Evolutionary conservation across 257 asterid species (phyloP), one percentile per base, ranked within the genome.

Genomic region (Penstemon eatonii): DNA sequence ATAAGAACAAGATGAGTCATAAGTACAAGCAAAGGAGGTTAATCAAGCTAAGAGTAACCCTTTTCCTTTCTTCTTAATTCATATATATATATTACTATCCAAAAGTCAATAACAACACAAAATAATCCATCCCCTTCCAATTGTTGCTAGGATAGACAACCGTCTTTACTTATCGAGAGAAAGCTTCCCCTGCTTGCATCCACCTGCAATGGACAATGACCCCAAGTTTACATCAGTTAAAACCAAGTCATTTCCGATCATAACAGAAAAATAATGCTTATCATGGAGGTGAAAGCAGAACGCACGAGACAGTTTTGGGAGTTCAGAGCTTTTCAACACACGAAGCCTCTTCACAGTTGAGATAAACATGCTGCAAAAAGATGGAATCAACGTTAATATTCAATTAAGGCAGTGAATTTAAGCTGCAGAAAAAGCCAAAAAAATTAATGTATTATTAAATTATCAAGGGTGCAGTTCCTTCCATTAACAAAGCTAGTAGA

Each of bases 321-420:
- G 86, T 46, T 93, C 96, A 0, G 99, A 86, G 80, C 85, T 90
- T 73, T 87, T 93, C 84, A 89, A 78, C 52, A 90, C 96, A 0
- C 96, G 96, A 72, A 93, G 84, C 81, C 99, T 87, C 85, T 85
- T 87, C 25, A 82, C 99, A 0, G 94, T 90, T 0, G 96, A 84
- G n/a, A 85, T 90, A 69, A 93, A 93, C 96, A 93, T 88, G 70
- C 99, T 93, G 96, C 79, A 36, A 60, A 69, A n/a, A 46, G 60
- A 42, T 9, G n/a, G 12, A 33, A 53, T 56, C 33, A 41, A 33
- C 45, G 44, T 63, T 62, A 42, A 41, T 55, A 62, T 62, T 62
- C 18, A 19, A 41, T 13, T 3, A 13, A 12, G 15, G 13, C 47
- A 42, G 15, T 36, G 44, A 59, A 57, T 59, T 57, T 50, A 5